phyloP scores from a whole-genome alignment of 2,329 filamentous ascomycete species.

The Mycosphaerella arachidis region DNA sequence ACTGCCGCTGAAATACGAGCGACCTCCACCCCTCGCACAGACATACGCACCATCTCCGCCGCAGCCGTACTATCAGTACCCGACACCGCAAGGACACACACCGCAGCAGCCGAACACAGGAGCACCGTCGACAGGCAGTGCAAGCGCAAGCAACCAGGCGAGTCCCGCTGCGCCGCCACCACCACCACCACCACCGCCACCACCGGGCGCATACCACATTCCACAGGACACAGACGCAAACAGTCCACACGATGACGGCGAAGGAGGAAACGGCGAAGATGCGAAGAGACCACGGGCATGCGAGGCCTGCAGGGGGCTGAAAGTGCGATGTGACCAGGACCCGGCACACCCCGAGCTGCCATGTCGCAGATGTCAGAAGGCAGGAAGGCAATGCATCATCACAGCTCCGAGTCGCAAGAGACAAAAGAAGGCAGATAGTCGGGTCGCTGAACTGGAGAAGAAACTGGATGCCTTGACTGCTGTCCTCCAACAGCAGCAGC shows the following conservation, averaged over 20 bases:
- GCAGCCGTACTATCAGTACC: conserved; percentile 25
- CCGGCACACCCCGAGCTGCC: conserved; percentile 55
- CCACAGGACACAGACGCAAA: conserved; percentile 17
- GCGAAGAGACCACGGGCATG: conserved; percentile 46
- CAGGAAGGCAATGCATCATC: conserved; percentile 70
- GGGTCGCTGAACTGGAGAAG: conserved; percentile 85
- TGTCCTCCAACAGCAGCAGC: conserved; percentile 59
- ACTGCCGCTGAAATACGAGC: neutral
- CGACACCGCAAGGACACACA: conserved; percentile 14
- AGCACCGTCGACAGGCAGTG: conserved; percentile 14
- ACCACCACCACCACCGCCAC: conserved; percentile 10
- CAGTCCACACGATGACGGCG: conserved; percentile 11
- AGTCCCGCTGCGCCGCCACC: conserved; percentile 11
- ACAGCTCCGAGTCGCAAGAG: conserved; percentile 72
- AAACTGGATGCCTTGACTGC: conserved; percentile 87
- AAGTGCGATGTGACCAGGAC: conserved; percentile 79
- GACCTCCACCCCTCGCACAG: neutral
- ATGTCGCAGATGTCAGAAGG: conserved; percentile 68
- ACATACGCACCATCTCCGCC: conserved; percentile 9
- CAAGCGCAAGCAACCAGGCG: conserved; percentile 25
- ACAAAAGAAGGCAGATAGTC: conserved; percentile 86
- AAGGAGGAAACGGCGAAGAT: conserved; percentile 29
- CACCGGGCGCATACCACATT: conserved; percentile 3
- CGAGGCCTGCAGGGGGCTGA: conserved; percentile 46
- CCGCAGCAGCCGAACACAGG: conserved; percentile 14